A percentile compares a stretch with the other conserved stretches of the same genome.
Conservation (phyloP, 1,284 basidiomycete genomes). For the Ceratobasidium sp. region DNA sequence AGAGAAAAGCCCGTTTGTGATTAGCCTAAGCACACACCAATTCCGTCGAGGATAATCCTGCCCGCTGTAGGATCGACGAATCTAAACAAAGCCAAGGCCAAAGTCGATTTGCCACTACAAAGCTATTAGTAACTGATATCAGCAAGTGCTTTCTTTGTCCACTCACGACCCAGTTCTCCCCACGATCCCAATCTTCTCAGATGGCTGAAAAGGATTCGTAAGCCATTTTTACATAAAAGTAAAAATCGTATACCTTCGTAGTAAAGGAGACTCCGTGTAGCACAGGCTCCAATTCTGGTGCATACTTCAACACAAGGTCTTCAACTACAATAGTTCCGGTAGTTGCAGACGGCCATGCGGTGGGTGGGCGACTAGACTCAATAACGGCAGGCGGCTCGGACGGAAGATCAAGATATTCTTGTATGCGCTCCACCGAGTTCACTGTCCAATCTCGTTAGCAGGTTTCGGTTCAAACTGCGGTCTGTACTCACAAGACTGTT, state of each 20-base stretch:
- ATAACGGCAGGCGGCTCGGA: constrained; percentile 85
- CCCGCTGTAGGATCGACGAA: constrained; percentile 90
- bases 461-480: no score
- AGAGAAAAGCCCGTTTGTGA: not conserved
- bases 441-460: constrained; percentile 49
- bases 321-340: constrained; percentile 68
- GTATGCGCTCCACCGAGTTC: constrained; percentile 87
- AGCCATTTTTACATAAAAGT: no score
- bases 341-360: constrained; percentile 83
- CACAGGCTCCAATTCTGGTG: constrained; percentile 86
- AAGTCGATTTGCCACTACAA: constrained; percentile 78
- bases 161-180: constrained; percentile 75
- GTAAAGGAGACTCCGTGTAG: constrained; percentile 78
- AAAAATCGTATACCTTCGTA: constrained; percentile 61
- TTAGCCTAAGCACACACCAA: constrained; percentile 61
- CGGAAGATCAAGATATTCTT: constrained; percentile 90
- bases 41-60: constrained; percentile 86
- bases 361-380: constrained; percentile 76
- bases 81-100: constrained; percentile 88
- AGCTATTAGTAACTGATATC: constrained; percentile 48
- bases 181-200: constrained; percentile 79
- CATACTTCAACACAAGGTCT: constrained; percentile 84
- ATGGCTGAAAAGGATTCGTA: constrained; percentile 57
- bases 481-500: constrained; percentile 50
- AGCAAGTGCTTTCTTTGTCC: not conserved